These are phyloP conservation scores for Teunomyces barrocoloradensis DNA, from an alignment of 805 yeast species.

Conservation along the genomic window DNA sequence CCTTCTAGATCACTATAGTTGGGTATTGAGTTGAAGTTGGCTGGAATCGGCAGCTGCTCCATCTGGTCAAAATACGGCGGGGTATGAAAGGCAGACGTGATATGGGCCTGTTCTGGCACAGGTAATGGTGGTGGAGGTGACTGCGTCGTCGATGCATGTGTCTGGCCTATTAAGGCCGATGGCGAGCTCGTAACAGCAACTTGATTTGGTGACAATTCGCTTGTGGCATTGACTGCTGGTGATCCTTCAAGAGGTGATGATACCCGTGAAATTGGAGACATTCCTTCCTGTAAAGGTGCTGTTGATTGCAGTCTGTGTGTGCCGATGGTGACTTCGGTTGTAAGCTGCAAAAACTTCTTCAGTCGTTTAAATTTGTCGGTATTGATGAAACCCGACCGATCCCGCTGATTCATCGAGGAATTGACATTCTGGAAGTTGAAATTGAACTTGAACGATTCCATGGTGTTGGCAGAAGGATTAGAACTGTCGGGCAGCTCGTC, in stretches of 20 bases:
- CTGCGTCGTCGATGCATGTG: neutral
- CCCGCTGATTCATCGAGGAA: constrained; percentile 22
- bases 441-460: constrained; percentile 19
- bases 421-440: constrained; percentile 18
- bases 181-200: neutral
- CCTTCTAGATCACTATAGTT: constrained; percentile 6
- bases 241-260: neutral
- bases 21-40: constrained; percentile 7
- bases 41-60: constrained; percentile 5
- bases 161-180: neutral
- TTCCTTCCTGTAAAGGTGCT: constrained; percentile 19
- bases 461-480: neutral
- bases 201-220: neutral
- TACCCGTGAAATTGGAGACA: neutral
- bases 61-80: constrained; percentile 27
- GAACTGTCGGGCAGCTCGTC: neutral
- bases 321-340: constrained; percentile 78
- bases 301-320: constrained; percentile 50
- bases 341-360: constrained; percentile 76
- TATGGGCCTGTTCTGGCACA: neutral
- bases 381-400: constrained; percentile 54
- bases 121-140: constrained; percentile 1
- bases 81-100: constrained; percentile 15
- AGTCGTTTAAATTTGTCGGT: constrained; percentile 75
- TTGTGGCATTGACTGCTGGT: neutral